Evolutionary conservation across 441 rosid species (phyloP), one percentile per base, ranked within the genome.

Genomic region (Gossypium trilobum): DNA sequence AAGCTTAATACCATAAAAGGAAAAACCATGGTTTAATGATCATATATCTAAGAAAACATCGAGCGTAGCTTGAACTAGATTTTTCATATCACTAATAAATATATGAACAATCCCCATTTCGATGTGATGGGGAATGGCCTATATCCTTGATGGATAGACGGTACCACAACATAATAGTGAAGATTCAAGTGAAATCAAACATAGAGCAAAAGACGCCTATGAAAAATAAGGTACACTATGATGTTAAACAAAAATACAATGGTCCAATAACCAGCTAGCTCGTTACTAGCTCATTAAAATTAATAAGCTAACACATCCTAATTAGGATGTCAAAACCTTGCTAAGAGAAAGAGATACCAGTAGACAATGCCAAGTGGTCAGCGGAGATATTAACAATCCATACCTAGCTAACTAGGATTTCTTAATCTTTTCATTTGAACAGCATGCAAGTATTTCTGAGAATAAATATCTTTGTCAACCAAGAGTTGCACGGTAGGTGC

Each of bases 151-250:
- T 23, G 17, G 51, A 66, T 66, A 17, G 70, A 46, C 2, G 1
- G 13, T 5, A 22, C 70, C 70, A 44, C 27, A 23, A 29, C 13
- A 7, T 14, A 14, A 16, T 50, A 66, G n/a, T 65, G 39, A 27
- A 68, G 56, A 27, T 27, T 14, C 39, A 68, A 68, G 60, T 57
- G 25, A 68, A 68, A 51, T 29, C 48, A 68, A 51, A 51, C 46
- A 29, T 27, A 16, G 14, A 8, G 51, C 6, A 65, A 64, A 64
- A 64, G 36, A 5, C 1, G 4, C 17, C 54, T 64, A 22, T 44
- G 5, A 22, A n/a, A 44, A 11, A n/a, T n/a, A 66, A 23, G 56
- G 57, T 27, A 14, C 22, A 6, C 22, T 23, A 42, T 11, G 29
- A 63, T 46, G 11, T 22, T 46, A 66, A 23, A 46, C 8, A 11